These are phyloP conservation scores for Aegilops speltoides DNA, from an alignment of 176 grass and related monocot genomes.

Conservation along the genomic window DNA sequence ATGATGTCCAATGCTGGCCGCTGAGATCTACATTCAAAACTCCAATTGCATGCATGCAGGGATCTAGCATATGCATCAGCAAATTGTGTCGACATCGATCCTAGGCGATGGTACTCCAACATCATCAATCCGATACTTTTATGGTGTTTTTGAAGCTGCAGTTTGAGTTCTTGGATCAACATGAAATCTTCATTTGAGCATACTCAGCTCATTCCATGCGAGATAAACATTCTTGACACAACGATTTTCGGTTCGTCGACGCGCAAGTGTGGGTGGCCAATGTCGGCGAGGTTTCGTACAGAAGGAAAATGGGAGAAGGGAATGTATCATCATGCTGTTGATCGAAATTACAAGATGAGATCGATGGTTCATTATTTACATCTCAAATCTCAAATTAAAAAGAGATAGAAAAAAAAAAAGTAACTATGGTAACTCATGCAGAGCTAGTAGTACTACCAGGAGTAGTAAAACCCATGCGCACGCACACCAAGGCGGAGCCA, in stretches of 20 bases:
- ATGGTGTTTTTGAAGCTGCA: too few relatives aligned
- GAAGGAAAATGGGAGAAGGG: background rate
- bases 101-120: background rate
- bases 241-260: too few relatives aligned
- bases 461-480: background rate
- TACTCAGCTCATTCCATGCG: too few relatives aligned
- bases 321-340: background rate
- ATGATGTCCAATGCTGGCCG: background rate
- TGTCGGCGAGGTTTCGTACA: too few relatives aligned
- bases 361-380: background rate
- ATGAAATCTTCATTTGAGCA: too few relatives aligned
- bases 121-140: too few relatives aligned
- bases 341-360: background rate
- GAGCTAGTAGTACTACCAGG: background rate
- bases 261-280: too few relatives aligned
- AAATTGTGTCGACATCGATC: background rate
- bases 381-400: background rate
- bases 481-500: background rate
- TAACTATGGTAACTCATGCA: too few relatives aligned
- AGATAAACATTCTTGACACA: too few relatives aligned
- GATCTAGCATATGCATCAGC: background rate
- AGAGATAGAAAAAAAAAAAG: background rate
- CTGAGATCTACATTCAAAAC: constrained; percentile 24
- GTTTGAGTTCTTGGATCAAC: too few relatives aligned
- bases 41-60: background rate